Conservation (phyloP, 1,284 basidiomycete genomes). For the Leccinum fallax region DNA sequence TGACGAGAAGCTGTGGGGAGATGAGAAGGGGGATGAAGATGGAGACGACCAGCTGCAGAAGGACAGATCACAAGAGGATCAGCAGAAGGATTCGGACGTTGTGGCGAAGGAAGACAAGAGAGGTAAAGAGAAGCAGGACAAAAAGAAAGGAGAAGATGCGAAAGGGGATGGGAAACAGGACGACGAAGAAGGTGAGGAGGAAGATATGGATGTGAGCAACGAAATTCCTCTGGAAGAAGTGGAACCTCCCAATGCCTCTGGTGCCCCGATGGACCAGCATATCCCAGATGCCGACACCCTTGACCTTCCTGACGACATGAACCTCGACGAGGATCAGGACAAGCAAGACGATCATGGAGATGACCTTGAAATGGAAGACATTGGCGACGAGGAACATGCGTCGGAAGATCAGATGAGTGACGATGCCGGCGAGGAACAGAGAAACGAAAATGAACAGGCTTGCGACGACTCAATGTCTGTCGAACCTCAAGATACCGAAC, state of each 20-base stretch:
- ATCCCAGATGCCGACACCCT: conserved; percentile 77
- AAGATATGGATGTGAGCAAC: conserved; percentile 34
- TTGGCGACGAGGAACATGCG: conserved; percentile 43
- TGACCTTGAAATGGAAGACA: conserved; percentile 39
- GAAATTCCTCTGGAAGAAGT: conserved; percentile 29
- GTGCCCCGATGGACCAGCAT: conserved; percentile 72
- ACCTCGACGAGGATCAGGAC: conserved; percentile 53
- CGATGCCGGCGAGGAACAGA: conserved; percentile 36
- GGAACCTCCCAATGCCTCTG: conserved; percentile 49
- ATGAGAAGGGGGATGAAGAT: conserved; percentile 62
- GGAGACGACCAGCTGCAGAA: conserved; percentile 55
- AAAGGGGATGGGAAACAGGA: conserved; percentile 40
- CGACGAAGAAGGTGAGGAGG: conserved; percentile 36
- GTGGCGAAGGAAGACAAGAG: conserved; percentile 60
- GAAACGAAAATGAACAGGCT: conserved; percentile 6
- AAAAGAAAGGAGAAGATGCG: conserved; percentile 34
- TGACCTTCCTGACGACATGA: conserved; percentile 83
- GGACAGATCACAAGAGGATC: conserved; percentile 50
- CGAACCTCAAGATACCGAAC: conserved; percentile 18
- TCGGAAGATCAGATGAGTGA: conserved; percentile 44
- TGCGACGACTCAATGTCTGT: conserved; percentile 25
- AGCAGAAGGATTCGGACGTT: conserved; percentile 64
- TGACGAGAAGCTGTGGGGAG: conserved; percentile 98
- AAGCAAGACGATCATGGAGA: conserved; percentile 38
- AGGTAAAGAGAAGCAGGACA: conserved; percentile 39